phyloP scores from a whole-genome alignment of 768 basidiomycete genomes.

The Crepidotus variabilis region DNA sequence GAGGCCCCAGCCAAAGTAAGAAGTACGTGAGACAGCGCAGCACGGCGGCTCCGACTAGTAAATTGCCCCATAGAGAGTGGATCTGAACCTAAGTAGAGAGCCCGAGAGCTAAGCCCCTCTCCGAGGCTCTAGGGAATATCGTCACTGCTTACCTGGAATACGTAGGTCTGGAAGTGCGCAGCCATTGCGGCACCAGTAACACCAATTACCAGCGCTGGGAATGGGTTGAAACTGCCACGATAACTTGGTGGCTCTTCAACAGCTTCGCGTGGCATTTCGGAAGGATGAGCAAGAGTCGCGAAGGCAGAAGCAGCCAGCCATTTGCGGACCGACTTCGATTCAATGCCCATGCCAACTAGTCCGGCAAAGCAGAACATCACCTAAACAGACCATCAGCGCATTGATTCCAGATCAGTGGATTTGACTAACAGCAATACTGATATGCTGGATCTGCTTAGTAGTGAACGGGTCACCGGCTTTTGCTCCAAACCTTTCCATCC shows the following conservation, averaged over 20 bases:
- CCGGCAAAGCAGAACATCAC: conserved; percentile 97
- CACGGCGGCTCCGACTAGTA: conserved; percentile 74
- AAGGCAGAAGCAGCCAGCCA: conserved; percentile 68
- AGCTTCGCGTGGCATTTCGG: conserved; percentile 33
- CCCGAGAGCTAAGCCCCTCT: background rate
- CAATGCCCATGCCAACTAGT: conserved; percentile 85
- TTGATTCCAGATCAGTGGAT: background rate
- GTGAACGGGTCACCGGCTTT: conserved; percentile 78
- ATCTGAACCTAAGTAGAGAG: conserved; percentile 64
- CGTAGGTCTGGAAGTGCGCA: conserved; percentile 84
- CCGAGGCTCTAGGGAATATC: background rate
- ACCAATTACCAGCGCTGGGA: conserved; percentile 91
- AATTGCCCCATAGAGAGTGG: conserved; percentile 87
- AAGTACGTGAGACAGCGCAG: conserved; percentile 89
- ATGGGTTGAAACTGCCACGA: conserved; percentile 79
- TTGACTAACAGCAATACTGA: conserved; percentile 74
- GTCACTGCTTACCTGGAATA: conserved; percentile 65
- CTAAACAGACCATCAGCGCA: conserved; percentile 25
- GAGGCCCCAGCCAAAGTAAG: conserved; percentile 88
- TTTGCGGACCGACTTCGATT: conserved; percentile 66
- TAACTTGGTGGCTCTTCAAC: conserved; percentile 72
- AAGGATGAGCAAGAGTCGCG: conserved; percentile 20
- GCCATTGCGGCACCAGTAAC: conserved; percentile 93
- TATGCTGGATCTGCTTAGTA: conserved; percentile 91
- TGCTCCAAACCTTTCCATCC: conserved; percentile 96